phyloP scores from a whole-genome alignment of 2,329 filamentous ascomycete genomes.

The Fusarium sp. region DNA sequence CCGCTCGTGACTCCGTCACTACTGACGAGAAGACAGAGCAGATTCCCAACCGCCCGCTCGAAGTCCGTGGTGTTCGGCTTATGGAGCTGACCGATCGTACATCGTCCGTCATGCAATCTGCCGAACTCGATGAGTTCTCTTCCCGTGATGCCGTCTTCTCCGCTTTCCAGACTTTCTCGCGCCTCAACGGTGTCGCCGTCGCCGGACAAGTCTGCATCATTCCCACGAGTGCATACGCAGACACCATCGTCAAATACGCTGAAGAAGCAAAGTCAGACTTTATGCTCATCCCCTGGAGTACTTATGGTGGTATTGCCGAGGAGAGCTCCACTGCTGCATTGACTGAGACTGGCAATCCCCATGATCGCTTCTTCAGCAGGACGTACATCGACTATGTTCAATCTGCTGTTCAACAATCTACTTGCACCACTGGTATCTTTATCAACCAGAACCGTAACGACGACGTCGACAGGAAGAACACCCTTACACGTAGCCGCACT shows the following conservation, averaged over 20 bases:
- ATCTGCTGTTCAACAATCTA: conserved; percentile 73
- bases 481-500: conserved; percentile 52
- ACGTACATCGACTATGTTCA: conserved; percentile 81
- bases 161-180: conserved; percentile 89
- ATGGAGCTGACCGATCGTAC: conserved; percentile 91
- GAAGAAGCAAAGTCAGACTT: conserved; percentile 78
- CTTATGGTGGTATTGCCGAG: conserved; percentile 82
- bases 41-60: conserved; percentile 33
- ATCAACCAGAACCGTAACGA: conserved; percentile 58
- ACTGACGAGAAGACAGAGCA: conserved; percentile 7
- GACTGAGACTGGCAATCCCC: conserved; percentile 38
- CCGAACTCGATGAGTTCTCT: conserved; percentile 81
- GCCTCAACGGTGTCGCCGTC: conserved; percentile 84
- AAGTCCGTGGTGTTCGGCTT: conserved; percentile 81
- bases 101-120: conserved; percentile 94
- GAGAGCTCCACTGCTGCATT: conserved; percentile 34
- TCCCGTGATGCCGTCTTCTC: conserved; percentile 88
- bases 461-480: conserved; percentile 62
- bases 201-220: conserved; percentile 86
- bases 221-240: conserved; percentile 81
- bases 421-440: conserved; percentile 78
- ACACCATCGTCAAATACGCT: conserved; percentile 79
- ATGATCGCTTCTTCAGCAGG: conserved; percentile 50
- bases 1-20: not conserved
- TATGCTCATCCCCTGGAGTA: conserved; percentile 90